phyloP scores from a whole-genome alignment of 1,284 basidiomycete species.

The Ustilago sp. region DNA sequence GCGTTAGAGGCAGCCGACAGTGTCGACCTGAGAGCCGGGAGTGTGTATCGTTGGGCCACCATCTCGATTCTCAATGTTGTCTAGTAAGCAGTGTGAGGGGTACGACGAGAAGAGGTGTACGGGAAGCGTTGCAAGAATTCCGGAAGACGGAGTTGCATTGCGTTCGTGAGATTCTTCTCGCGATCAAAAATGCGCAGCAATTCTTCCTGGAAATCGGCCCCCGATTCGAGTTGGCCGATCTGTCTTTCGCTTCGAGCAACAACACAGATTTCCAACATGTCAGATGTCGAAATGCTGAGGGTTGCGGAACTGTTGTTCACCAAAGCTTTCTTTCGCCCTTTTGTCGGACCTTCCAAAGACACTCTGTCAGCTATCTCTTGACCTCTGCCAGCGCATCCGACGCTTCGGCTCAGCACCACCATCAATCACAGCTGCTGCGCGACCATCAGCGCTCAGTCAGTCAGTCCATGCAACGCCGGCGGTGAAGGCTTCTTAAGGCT shows the following conservation, averaged over 20 bases:
- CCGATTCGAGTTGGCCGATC: conserved; percentile 1
- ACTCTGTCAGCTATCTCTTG: background rate
- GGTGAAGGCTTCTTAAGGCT: conserved; percentile 1
- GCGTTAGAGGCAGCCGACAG: conserved; percentile 38
- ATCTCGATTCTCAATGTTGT: conserved; percentile 24
- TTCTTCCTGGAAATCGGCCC: background rate
- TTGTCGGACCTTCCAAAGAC: conserved; percentile 4
- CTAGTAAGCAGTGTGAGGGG: background rate
- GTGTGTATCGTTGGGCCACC: conserved; percentile 47
- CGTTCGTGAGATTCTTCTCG: background rate
- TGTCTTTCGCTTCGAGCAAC: background rate
- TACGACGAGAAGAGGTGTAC: background rate
- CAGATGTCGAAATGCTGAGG: background rate
- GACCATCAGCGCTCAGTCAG: background rate
- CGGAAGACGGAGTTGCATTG: conserved; percentile 13
- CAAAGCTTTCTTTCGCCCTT: conserved; percentile 1
- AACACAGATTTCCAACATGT: background rate
- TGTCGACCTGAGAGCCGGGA: conserved; percentile 48
- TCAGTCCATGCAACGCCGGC: conserved; percentile 15
- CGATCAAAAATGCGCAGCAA: conserved; percentile 15
- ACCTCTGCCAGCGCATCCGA: background rate
- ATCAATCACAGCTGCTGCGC: conserved; percentile 2
- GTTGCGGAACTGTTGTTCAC: background rate
- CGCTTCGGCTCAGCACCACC: background rate
- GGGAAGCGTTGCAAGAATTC: conserved; percentile 6